phyloP scores from a whole-genome alignment of 2,329 filamentous ascomycete genomes.

The Microcyclospora tardicrescens region DNA sequence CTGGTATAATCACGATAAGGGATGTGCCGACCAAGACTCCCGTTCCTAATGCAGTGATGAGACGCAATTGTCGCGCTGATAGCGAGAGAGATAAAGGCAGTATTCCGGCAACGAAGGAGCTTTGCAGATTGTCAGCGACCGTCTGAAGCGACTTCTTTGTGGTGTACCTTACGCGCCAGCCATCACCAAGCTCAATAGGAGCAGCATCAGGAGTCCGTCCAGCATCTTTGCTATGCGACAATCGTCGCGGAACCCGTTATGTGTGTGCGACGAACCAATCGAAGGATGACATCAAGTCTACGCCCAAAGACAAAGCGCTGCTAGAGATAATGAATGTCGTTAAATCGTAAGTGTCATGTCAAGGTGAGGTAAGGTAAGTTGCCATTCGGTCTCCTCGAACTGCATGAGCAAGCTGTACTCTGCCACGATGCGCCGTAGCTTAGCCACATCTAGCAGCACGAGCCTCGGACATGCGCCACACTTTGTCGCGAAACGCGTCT shows the following conservation, averaged over 20 bases:
- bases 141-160: background rate
- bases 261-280: background rate
- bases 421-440: too few species aligned
- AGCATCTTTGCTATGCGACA: slow-evolving; percentile 27
- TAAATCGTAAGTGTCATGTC: too few species aligned
- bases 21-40: slow-evolving; percentile 91
- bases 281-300: background rate
- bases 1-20: slow-evolving; percentile 92
- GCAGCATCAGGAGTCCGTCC: slow-evolving; percentile 53
- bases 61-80: slow-evolving; percentile 70
- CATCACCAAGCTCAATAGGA: slow-evolving; percentile 53
- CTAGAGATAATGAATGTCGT: background rate
- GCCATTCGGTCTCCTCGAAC: too few species aligned
- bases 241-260: background rate
- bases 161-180: slow-evolving; percentile 42
- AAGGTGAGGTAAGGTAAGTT: too few species aligned
- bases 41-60: slow-evolving; percentile 85
- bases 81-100: slow-evolving; percentile 81
- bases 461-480: too few species aligned
- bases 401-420: too few species aligned
- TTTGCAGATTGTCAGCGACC: slow-evolving; percentile 26
- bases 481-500: too few species aligned
- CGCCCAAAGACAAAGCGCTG: background rate
- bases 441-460: too few species aligned
- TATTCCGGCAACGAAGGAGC: slow-evolving; percentile 86